phyloP scores from a whole-genome alignment of 2,329 filamentous ascomycete genomes.

The Fusarium sp. region DNA sequence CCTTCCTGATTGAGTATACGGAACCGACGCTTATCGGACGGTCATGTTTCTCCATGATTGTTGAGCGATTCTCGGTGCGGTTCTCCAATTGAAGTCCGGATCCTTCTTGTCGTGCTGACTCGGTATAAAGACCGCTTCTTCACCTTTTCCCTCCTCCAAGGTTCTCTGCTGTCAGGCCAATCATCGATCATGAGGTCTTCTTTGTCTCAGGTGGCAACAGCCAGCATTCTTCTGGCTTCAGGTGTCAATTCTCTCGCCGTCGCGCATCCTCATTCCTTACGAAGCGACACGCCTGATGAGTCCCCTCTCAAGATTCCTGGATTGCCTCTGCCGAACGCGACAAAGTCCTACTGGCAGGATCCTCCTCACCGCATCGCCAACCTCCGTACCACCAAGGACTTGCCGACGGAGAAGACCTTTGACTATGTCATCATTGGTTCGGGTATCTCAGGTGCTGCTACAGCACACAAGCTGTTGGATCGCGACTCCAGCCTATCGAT shows the following conservation, averaged over 20 bases:
- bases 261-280: background rate
- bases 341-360: constrained; percentile 24
- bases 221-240: background rate
- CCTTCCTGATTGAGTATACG: constrained; percentile 8
- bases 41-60: background rate
- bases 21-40: background rate
- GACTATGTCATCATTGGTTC: constrained; percentile 28
- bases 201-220: background rate
- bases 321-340: constrained; percentile 16
- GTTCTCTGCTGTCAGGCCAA: too few species aligned
- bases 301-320: constrained; percentile 14
- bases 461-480: constrained; percentile 22
- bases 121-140: background rate
- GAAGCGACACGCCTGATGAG: background rate
- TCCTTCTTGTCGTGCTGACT: background rate
- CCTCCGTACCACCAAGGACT: constrained; percentile 9
- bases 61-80: background rate
- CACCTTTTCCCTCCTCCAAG: background rate
- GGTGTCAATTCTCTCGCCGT: constrained; percentile 1
- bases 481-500: constrained; percentile 10
- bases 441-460: constrained; percentile 17
- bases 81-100: background rate
- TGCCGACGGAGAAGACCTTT: constrained; percentile 6
- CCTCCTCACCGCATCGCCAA: constrained; percentile 27
- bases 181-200: constrained; percentile 5